Base-by-base conservation (phyloP, 2,329 filamentous ascomycete species). In the Corynespora cassiicola region DNA sequence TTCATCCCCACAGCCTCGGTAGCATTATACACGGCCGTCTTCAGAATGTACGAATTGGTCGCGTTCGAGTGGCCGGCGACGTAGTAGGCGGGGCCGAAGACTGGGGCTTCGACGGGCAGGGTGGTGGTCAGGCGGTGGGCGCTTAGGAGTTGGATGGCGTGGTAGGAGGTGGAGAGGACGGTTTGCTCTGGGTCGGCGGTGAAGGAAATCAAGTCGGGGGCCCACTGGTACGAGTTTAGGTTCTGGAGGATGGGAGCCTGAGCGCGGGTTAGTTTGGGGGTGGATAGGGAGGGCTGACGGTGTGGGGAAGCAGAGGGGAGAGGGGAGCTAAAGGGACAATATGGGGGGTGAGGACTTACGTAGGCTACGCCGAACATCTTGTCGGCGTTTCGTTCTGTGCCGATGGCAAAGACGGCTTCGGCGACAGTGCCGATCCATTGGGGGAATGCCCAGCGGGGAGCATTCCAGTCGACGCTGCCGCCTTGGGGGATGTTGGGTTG, bases 381-480 rank as follows among this genome's bases (percentile, higher is more conserved):
- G 48, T 82, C 77, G 6, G 73, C 71, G 57, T 85, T 85, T 32
- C 81, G 73, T 70, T 86, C 82, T 14, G 79, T 78, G 14, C 81
- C 78, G 41, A 85, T 71, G 10, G 84, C 68, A 42, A 77, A 81
- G 15, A 85, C 73, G 14, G 79, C 81, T 56, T 86, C 82, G 11
- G 75, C 75, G 2, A 85, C 77, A 9, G 77, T 70, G 16, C 78
- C 80, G 35, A 77, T 75, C 78, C 47, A 20, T 18, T 21, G 19
- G 10, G 45, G 42, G 27, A 12, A 50, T n/a, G 22, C 12, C 31
- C 31, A 31, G 8, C 28, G 28, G 8, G 28, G 7, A 15, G 6
- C 31, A 23, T 15, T 24, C 70, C 31, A 33, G 14, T 33, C 31
- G 6, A 15, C 14, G 15, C 21, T 20, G 18, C 31, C 31, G 18